phyloP scores from a whole-genome alignment of 2,329 filamentous ascomycete genomes.

The Fusarium siculi region DNA sequence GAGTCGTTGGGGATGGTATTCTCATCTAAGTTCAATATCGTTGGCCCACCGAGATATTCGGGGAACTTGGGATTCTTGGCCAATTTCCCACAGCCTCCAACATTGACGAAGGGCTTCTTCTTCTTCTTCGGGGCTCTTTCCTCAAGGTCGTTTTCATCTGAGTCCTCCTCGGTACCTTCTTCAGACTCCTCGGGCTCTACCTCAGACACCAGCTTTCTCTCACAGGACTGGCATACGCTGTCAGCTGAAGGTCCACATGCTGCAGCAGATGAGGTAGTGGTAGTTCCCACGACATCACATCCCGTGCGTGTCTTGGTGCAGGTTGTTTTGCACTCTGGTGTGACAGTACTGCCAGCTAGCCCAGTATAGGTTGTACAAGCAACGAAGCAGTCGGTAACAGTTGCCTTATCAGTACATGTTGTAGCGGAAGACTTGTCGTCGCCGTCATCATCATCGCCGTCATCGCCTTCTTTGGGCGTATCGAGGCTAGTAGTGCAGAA shows the following conservation, averaged over 20 bases:
- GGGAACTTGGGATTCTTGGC: not conserved
- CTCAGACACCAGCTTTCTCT: not conserved
- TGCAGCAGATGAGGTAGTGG: constrained; percentile 7
- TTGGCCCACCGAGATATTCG: not conserved
- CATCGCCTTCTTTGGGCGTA: not conserved
- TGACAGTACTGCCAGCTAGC: not conserved
- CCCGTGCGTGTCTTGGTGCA: constrained; percentile 25
- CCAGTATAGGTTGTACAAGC: constrained; percentile 28
- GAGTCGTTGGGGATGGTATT: not conserved
- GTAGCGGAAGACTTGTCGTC: not conserved
- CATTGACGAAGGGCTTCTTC: too few relatives aligned
- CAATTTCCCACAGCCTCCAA: not conserved
- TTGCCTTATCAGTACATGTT: constrained; percentile 19
- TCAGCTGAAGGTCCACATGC: not conserved
- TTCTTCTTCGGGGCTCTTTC: not conserved
- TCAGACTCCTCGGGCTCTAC: too few relatives aligned
- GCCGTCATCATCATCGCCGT: not conserved
- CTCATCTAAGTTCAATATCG: not conserved
- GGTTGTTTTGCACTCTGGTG: constrained; percentile 9
- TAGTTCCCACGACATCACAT: constrained; percentile 13
- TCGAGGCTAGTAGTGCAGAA: not conserved
- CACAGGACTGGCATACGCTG: not conserved
- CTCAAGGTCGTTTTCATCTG: not conserved
- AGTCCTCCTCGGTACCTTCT: not conserved
- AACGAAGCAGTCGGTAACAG: constrained; percentile 30